Base-by-base conservation (phyloP, 805 yeast genomes). In the Suhomyces prunicola region DNA sequence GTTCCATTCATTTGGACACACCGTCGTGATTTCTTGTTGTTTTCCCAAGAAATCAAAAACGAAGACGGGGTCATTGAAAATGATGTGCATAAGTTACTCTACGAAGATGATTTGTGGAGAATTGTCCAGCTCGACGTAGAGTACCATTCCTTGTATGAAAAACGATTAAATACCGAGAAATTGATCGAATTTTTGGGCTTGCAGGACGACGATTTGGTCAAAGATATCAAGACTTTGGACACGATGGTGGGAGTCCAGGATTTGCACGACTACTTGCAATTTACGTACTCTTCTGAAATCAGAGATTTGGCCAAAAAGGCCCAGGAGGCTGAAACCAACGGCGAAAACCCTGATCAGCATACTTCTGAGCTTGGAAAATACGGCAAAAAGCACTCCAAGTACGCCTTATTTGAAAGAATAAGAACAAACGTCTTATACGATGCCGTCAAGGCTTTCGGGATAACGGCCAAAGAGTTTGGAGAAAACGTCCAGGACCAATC, bases 1-100 rank as follows among this genome's bases (percentile, higher is more conserved):
- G 97, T 93, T 5, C 98, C 99, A 9, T 89, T 91, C 62, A 91
- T 94, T 55, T 91, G 96, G 88, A 88, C 91, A 24, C 96, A 91
- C 66, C 88, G 98, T 68, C 88, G 96, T 71, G 98, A 94, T 69
- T 90, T 88, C 65, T 76, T 90, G 17, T 73, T 88, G 54, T 77
- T 77, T 60, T 80, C 89, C 8, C 78, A 78, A 42, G 82, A 82
- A 39, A 67, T 67, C 13, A 60, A 65, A 27, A 68, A 68, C 39
- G 74, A 69, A 13, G 79, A 76, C 40, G 77, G 82, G 5, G 50
- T 58, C 5, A 50, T 59, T 15, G 57, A 60, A n/a, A 69, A 63
- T 31, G 65, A 65, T 22, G 82, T 81, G 10, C 81, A 76, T 57
- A 81, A 80, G 57, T 68, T 85, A 47, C 72, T 88, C 52, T 81